phyloP scores from a whole-genome alignment of 768 basidiomycete species.

The Dioszegia crocea region DNA sequence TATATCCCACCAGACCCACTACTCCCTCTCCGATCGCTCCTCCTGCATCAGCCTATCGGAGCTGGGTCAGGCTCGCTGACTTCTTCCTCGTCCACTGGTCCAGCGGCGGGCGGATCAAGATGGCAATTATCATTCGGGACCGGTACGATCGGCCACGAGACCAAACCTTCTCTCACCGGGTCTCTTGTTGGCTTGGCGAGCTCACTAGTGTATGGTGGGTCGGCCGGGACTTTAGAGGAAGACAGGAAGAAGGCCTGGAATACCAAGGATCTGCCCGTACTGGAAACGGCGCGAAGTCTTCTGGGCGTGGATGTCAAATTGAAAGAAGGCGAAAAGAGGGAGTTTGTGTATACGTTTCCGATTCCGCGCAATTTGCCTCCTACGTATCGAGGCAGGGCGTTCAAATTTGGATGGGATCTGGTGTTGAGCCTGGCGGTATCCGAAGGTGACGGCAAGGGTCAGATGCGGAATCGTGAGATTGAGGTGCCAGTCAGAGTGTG shows the following conservation, averaged over 20 bases:
- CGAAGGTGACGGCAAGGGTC: conserved; percentile 44
- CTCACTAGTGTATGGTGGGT: conserved; percentile 41
- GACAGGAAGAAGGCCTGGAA: conserved; percentile 50
- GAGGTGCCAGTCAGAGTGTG: conserved; percentile 87
- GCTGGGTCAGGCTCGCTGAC: conserved; percentile 34
- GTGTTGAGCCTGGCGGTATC: conserved; percentile 69
- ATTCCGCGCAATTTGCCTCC: conserved; percentile 82
- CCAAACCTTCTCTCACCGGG: conserved; percentile 46
- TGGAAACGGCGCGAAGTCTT: conserved; percentile 80
- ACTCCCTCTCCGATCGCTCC: conserved; percentile 42
- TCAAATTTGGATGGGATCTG: conserved; percentile 84
- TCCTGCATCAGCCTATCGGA: conserved; percentile 48
- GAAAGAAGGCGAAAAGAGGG: conserved; percentile 75
- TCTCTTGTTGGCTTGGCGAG: conserved; percentile 45
- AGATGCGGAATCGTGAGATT: conserved; percentile 57
- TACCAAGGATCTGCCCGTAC: conserved; percentile 63
- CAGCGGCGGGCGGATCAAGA: conserved; percentile 4
- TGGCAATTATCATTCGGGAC: conserved; percentile 46
- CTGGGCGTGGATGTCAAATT: conserved; percentile 80
- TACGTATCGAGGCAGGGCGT: conserved; percentile 75
- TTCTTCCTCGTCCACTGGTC: conserved; percentile 9
- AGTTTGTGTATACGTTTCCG: conserved; percentile 72
- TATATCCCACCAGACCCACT: conserved; percentile 49
- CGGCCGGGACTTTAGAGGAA: conserved; percentile 50
- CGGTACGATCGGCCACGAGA: conserved; percentile 42